Percentiles rank a stretch among this genome's conserved stretches.
These are phyloP conservation scores for Myxozyma neglecta DNA, from an alignment of 805 yeast species.

Conservation along the genomic window DNA sequence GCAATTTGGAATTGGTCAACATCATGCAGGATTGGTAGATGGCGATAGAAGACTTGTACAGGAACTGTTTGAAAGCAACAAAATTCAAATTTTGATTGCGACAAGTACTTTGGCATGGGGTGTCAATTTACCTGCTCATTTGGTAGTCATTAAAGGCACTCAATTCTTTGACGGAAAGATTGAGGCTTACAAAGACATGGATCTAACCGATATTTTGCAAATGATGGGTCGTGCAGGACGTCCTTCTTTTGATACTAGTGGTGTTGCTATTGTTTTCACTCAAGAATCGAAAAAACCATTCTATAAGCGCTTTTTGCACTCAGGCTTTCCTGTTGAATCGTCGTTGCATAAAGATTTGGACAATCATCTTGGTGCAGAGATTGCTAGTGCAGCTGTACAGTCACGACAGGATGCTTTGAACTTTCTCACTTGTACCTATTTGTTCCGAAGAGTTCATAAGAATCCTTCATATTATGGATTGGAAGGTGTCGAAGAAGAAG, in stretches of 20 bases:
- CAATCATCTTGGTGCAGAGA: constrained; percentile 79
- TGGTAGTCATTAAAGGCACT: constrained; percentile 77
- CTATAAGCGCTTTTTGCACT: constrained; percentile 73
- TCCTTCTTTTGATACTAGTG: constrained; percentile 76
- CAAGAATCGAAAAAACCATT: constrained; percentile 72
- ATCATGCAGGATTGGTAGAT: constrained; percentile 80
- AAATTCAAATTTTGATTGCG: constrained; percentile 71
- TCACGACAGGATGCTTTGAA: constrained; percentile 70
- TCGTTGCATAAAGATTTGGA: constrained; percentile 75
- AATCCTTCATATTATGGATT: constrained; percentile 77
- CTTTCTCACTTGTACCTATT: constrained; percentile 73
- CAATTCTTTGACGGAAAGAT: constrained; percentile 57
- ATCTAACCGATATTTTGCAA: constrained; percentile 74
- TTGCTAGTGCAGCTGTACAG: constrained; percentile 64
- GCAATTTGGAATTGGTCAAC: constrained; percentile 79
- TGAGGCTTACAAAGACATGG: constrained; percentile 77
- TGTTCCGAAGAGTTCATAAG: constrained; percentile 70
- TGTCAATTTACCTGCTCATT: constrained; percentile 77
- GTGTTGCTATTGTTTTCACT: constrained; percentile 74
- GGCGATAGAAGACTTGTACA: constrained; percentile 70
- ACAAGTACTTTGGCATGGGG: constrained; percentile 90
- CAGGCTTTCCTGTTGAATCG: constrained; percentile 82
- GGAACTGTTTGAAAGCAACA: constrained; percentile 65
- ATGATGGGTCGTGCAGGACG: constrained; percentile 89
- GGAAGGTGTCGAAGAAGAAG: constrained; percentile 57